phyloP scores from a whole-genome alignment of 164 flowering plant genomes.

The Houttuynia cordata region DNA sequence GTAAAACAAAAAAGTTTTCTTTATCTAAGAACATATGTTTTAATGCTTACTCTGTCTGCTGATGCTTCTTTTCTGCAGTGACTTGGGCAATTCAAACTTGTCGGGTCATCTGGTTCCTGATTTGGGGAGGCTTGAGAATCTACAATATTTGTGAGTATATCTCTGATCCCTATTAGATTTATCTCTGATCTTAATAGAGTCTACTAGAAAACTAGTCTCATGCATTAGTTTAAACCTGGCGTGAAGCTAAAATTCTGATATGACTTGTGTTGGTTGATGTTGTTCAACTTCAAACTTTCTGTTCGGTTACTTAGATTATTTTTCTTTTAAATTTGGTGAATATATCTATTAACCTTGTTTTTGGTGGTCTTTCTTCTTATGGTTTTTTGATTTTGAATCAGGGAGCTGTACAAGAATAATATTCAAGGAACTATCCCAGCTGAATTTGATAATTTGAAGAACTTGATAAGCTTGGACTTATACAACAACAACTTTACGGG shows the following conservation, averaged over 20 bases:
- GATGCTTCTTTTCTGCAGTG: constrained; percentile 26
- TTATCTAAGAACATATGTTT: too few species aligned
- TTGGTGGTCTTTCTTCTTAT: background rate
- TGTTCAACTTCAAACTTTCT: too few species aligned
- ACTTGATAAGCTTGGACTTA: constrained; percentile 70
- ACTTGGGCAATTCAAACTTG: constrained; percentile 69
- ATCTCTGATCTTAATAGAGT: background rate
- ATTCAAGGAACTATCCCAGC: constrained; percentile 65
- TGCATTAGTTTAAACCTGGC: too few species aligned
- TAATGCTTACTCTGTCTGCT: too few species aligned
- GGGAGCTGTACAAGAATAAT: constrained; percentile 84
- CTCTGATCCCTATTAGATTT: background rate
- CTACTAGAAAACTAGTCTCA: too few species aligned
- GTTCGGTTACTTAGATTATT: too few species aligned
- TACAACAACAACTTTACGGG: constrained; percentile 80
- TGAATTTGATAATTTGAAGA: constrained; percentile 76
- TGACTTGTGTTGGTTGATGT: too few species aligned
- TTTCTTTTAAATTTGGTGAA: background rate
- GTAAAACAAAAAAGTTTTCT: too few species aligned
- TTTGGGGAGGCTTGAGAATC: constrained; percentile 49
- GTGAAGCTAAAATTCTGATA: too few species aligned
- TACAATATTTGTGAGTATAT: constrained; percentile 59
- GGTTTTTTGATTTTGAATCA: constrained; percentile 13
- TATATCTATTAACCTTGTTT: background rate
- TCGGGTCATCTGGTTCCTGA: constrained; percentile 64